Conservation (phyloP, 306 rosid species). For the Quercus wislizeni region DNA sequence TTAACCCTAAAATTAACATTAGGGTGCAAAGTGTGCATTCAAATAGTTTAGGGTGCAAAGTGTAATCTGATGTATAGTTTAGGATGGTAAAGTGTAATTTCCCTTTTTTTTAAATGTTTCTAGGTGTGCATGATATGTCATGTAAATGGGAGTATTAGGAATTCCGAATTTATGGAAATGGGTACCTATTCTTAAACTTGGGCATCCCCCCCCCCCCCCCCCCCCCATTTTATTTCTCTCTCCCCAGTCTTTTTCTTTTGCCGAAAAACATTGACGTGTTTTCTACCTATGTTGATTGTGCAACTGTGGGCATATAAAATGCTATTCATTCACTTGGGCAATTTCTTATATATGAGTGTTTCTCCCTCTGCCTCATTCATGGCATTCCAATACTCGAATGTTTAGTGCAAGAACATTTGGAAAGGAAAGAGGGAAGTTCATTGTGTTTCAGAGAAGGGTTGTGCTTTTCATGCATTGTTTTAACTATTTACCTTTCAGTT, state of each 20-base stretch:
- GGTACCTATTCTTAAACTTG: not conserved
- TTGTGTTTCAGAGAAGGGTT: not conserved
- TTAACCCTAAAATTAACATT: no score
- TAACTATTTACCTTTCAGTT: not conserved
- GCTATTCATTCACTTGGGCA: not conserved
- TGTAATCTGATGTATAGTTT: no score
- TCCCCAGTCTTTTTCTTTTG: no score
- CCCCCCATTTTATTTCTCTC: accelerated
- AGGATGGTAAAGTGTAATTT: no score
- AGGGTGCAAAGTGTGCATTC: no score
- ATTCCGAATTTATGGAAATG: not conserved
- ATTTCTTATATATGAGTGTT: not conserved
- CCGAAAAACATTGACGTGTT: not conserved
- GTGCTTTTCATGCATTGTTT: not conserved
- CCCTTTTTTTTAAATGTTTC: no score
- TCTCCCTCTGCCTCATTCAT: not conserved
- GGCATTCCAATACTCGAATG: not conserved
- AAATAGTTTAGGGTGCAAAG: no score
- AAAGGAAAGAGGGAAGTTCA: conserved; percentile 2
- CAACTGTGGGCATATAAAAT: not conserved
- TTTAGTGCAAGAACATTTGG: not conserved
- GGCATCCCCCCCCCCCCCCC: not conserved
- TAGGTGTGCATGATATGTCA: not conserved
- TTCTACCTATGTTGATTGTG: not conserved
- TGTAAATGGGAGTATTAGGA: not conserved